Conservation (phyloP, 2,329 filamentous ascomycete genomes). For the Ophiocordyceps sinensis region DNA sequence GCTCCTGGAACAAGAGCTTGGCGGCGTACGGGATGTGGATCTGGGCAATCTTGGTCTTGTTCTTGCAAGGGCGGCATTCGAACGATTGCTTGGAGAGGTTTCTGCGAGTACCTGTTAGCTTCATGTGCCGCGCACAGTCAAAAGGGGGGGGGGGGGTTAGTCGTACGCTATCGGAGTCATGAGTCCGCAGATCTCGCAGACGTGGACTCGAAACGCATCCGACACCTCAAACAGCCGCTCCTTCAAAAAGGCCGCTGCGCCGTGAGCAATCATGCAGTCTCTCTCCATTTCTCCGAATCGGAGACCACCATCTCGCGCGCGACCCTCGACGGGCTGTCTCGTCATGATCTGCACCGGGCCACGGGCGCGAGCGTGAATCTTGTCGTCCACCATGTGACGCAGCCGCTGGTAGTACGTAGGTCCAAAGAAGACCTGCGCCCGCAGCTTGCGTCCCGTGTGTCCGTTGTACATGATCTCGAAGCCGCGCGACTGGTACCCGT, state of each 20-base stretch:
- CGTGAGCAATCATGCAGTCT: slow-evolving; percentile 99
- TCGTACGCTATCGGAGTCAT: slow-evolving; percentile 99
- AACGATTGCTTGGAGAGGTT: slow-evolving; percentile 93
- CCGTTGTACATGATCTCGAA: slow-evolving; percentile 99
- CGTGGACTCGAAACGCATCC: slow-evolving; percentile 93
- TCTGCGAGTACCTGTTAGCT: slow-evolving; percentile 32
- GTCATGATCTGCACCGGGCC: slow-evolving; percentile 96
- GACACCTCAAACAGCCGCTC: slow-evolving; percentile 95
- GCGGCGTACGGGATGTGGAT: slow-evolving; percentile 96
- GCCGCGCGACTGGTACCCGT: slow-evolving; percentile 91
- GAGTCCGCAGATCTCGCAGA: slow-evolving; percentile 95
- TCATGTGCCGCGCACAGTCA: background rate
- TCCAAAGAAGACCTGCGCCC: slow-evolving; percentile 89
- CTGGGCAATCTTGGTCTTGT: slow-evolving; percentile 97
- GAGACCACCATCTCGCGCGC: slow-evolving; percentile 91
- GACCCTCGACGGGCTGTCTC: slow-evolving; percentile 92
- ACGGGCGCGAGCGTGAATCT: slow-evolving; percentile 97
- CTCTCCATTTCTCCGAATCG: slow-evolving; percentile 99
- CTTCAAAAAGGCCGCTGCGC: slow-evolving; percentile 91
- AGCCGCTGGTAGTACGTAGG: slow-evolving; percentile 98
- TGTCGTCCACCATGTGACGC: slow-evolving; percentile 99
- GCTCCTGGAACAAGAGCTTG: slow-evolving; percentile 95
- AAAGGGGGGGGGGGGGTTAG: too few species aligned
- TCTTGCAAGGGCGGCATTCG: slow-evolving; percentile 94
- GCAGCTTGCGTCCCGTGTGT: slow-evolving; percentile 86